phyloP scores from a whole-genome alignment of 164 flowering plant species.

The Vitis rupestris region DNA sequence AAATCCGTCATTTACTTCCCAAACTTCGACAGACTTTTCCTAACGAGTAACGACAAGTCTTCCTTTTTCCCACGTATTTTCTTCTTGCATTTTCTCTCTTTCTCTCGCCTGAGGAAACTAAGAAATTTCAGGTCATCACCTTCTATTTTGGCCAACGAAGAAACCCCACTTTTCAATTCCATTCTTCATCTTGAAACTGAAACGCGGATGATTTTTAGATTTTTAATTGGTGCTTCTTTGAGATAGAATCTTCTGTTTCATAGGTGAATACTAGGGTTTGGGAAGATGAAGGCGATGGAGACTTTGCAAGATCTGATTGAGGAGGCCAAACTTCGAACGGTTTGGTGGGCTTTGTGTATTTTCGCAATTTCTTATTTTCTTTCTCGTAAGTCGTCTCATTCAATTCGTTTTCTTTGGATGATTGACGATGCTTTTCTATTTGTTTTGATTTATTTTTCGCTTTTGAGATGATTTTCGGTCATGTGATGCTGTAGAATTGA shows the following conservation, averaged over 20 bases:
- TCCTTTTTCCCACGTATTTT: neutral
- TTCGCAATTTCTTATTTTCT: conserved; percentile 73
- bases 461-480: neutral
- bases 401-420: neutral
- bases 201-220: too few species aligned
- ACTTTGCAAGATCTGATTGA: conserved; percentile 85
- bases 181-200: too few species aligned
- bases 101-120: neutral
- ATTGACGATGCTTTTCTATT: neutral
- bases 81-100: neutral
- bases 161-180: too few species aligned
- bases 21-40: neutral
- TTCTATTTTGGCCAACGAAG: neutral
- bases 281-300: conserved; percentile 69
- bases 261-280: conserved; percentile 4
- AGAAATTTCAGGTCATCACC: neutral
- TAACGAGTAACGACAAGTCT: neutral
- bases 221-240: neutral
- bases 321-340: conserved; percentile 79
- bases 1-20: too few species aligned
- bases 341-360: conserved; percentile 80
- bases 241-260: neutral
- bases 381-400: conserved; percentile 57
- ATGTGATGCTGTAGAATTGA: too few species aligned
- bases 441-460: neutral